A percentile compares a stretch with the other conserved stretches of the same genome.
Evolutionary conservation across 352 stramenopile genomes (phyloP).

Genomic region (Pythium periplocum): DNA sequence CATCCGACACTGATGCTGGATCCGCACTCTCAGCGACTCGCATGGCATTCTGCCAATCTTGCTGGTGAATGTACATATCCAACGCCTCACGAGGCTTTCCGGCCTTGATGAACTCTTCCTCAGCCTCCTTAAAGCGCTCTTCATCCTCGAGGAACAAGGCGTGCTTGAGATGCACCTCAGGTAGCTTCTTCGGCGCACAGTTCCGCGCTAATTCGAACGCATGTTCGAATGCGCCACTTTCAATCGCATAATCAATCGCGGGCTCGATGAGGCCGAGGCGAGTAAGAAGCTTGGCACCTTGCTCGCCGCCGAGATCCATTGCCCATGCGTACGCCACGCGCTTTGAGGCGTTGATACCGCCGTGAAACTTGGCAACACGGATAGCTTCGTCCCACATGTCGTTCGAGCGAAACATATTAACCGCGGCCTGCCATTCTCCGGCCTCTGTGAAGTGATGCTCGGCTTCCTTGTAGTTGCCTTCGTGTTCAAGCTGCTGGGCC

Average conservation of each 20-base stretch:
- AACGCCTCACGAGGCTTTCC: constrained; percentile 91
- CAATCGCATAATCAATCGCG: constrained; percentile 92
- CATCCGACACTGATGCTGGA: constrained; percentile 80
- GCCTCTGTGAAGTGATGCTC: constrained; percentile 91
- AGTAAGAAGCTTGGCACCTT: constrained; percentile 88
- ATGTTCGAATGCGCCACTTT: constrained; percentile 90
- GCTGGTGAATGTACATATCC: constrained; percentile 95
- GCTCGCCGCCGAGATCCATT: constrained; percentile 87
- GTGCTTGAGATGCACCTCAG: constrained; percentile 92
- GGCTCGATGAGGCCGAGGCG: constrained; percentile 90
- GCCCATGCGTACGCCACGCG: constrained; percentile 92
- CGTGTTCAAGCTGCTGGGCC: constrained; percentile 90
- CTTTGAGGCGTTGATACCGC: constrained; percentile 89
- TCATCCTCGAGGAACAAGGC: constrained; percentile 92
- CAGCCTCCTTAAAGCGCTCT: constrained; percentile 90
- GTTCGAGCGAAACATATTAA: constrained; percentile 94
- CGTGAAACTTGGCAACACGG: constrained; percentile 91
- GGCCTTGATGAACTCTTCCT: constrained; percentile 91
- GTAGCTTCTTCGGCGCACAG: constrained; percentile 82
- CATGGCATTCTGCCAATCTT: constrained; percentile 91
- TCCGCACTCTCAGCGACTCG: constrained; percentile 90
- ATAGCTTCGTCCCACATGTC: constrained; percentile 95
- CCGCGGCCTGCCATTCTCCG: constrained; percentile 89
- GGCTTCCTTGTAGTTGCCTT: constrained; percentile 90
- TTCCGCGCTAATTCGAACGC: constrained; percentile 90